Conservation (phyloP, 208 protist species). For the Crithidia expoeki region DNA sequence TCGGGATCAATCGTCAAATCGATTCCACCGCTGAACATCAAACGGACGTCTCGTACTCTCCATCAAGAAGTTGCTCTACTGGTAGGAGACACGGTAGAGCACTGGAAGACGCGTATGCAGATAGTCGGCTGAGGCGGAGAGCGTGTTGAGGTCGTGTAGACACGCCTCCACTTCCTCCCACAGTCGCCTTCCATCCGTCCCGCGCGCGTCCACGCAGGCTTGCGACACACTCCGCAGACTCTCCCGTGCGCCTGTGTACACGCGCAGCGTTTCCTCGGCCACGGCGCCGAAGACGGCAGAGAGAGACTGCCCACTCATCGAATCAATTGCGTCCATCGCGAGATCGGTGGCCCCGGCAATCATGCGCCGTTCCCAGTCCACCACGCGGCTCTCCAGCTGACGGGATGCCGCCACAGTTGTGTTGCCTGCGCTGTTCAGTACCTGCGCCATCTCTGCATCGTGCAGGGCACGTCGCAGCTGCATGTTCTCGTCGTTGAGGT, state of each 20-base stretch:
- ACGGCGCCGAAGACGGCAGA: slow-evolving; percentile 50
- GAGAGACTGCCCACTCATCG: slow-evolving; percentile 60
- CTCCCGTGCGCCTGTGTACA: slow-evolving; percentile 41
- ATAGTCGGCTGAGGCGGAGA: slow-evolving; percentile 35
- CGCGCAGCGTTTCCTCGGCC: slow-evolving; percentile 50
- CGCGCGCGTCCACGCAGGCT: slow-evolving; percentile 1
- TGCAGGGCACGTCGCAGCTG: slow-evolving; percentile 39
- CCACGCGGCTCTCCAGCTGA: not conserved
- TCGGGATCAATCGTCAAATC: too few relatives aligned
- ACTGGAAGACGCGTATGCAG: slow-evolving; percentile 47
- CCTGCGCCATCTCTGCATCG: slow-evolving; percentile 41
- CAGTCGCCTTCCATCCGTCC: slow-evolving; percentile 19
- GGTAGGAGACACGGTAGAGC: slow-evolving; percentile 44
- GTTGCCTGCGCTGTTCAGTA: slow-evolving; percentile 12
- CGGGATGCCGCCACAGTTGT: not conserved
- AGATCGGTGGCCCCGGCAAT: slow-evolving; percentile 58
- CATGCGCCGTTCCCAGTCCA: slow-evolving; percentile 54
- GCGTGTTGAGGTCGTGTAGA: slow-evolving; percentile 36
- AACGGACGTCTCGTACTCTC: not conserved
- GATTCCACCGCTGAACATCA: too few relatives aligned
- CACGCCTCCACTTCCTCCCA: slow-evolving; percentile 16
- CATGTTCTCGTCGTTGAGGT: slow-evolving; percentile 31
- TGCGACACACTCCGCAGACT: slow-evolving; percentile 13
- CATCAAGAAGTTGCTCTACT: not conserved
- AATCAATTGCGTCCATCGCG: slow-evolving; percentile 60